Evolutionary conservation across 1,139 yeast species (phyloP).

Genomic region (Kodamaea alishanica): DNA sequence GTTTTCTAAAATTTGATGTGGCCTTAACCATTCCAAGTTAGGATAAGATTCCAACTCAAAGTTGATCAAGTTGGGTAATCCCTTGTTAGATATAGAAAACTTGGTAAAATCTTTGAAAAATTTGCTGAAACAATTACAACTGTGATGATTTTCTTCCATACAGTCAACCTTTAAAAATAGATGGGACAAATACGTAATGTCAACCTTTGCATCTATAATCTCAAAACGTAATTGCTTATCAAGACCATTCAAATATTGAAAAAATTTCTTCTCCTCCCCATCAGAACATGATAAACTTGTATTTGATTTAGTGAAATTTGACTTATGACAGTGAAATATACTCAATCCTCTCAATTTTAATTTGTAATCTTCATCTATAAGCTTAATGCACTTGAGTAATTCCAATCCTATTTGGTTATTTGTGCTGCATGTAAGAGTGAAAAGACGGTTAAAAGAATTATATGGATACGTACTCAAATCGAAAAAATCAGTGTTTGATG

Average conservation of each 20-base stretch:
- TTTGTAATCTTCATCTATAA: constrained; percentile 21
- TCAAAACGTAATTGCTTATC: constrained; percentile 25
- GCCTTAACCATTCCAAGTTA: constrained; percentile 38
- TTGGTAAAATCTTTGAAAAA: constrained; percentile 29
- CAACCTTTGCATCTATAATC: constrained; percentile 24
- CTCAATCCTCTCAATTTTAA: constrained; percentile 31
- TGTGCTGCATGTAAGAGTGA: constrained; percentile 34
- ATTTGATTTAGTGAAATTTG: constrained; percentile 10
- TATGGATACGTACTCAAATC: constrained; percentile 24
- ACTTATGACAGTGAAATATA: constrained; percentile 34
- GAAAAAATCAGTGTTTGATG: constrained; percentile 12
- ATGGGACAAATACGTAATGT: constrained; percentile 21
- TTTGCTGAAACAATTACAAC: constrained; percentile 30
- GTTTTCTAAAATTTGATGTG: constrained; percentile 34
- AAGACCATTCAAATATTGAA: constrained; percentile 14
- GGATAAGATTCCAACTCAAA: constrained; percentile 36
- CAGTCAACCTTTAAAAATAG: constrained; percentile 35
- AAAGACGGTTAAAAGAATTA: constrained; percentile 23
- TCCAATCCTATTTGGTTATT: constrained; percentile 31
- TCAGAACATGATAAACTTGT: neutral
- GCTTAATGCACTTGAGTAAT: constrained; percentile 22
- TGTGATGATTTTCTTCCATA: constrained; percentile 22
- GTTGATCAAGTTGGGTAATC: constrained; percentile 30
- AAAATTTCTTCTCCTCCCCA: constrained; percentile 7
- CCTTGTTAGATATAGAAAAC: constrained; percentile 21